Evolutionary conservation across 768 basidiomycete species (phyloP).

Genomic region (Amanita muscaria): DNA sequence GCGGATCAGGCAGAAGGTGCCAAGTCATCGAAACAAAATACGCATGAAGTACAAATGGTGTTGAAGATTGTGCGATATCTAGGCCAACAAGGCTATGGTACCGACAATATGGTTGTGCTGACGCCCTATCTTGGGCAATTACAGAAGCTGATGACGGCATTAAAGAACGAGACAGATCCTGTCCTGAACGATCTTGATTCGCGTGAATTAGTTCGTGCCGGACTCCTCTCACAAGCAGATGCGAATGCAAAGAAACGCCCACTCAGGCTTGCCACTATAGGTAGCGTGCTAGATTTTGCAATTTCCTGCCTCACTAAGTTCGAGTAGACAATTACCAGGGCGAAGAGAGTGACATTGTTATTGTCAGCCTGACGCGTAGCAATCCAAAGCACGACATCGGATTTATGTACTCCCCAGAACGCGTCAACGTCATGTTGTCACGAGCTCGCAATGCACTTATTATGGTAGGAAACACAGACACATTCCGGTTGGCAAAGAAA

Average conservation of each 20-base stretch:
- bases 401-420: conserved; percentile 64
- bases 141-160: conserved; percentile 33
- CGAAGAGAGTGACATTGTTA: conserved; percentile 63
- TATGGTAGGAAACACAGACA: conserved; percentile 55
- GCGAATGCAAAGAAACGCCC: conserved; percentile 33
- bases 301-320: neutral
- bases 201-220: conserved; percentile 47
- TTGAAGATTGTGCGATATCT: conserved; percentile 59
- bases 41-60: conserved; percentile 52
- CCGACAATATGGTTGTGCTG: conserved; percentile 50
- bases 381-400: conserved; percentile 50
- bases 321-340: conserved; percentile 66
- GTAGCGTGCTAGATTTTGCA: conserved; percentile 21
- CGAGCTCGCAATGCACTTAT: conserved; percentile 58
- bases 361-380: conserved; percentile 53
- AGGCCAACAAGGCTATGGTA: conserved; percentile 58
- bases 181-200: conserved; percentile 57
- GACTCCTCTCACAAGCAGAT: conserved; percentile 33
- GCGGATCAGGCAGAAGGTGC: conserved; percentile 40
- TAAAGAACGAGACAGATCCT: conserved; percentile 37
- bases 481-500: conserved; percentile 44
- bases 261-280: conserved; percentile 57
- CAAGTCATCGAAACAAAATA: conserved; percentile 52
- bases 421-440: conserved; percentile 63
- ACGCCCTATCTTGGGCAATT: conserved; percentile 68